These are phyloP conservation scores for Anisodus tanguticus DNA, from an alignment of 257 asterid species.

Conservation along the genomic window DNA sequence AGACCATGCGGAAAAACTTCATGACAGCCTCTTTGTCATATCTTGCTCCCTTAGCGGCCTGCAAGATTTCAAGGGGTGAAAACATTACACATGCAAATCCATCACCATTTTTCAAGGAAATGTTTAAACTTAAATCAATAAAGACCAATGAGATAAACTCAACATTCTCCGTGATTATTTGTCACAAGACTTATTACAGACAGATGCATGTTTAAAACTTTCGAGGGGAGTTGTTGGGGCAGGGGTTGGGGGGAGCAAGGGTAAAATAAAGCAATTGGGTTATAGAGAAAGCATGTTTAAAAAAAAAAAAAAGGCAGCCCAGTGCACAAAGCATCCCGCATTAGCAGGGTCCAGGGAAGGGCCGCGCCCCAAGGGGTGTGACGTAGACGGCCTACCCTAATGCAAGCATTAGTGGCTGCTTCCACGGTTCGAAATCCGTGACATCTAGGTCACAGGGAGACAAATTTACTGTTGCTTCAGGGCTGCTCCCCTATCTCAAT, in stretches of 20 bases:
- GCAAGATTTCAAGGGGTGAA: constrained; percentile 27
- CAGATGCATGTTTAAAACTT: neutral
- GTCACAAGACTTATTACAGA: constrained; percentile 1
- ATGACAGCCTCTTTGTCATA: constrained; percentile 89
- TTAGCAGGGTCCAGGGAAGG: too few relatives aligned
- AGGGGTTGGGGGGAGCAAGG: neutral
- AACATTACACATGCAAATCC: neutral
- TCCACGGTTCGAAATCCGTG: too few relatives aligned
- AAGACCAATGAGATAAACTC: neutral
- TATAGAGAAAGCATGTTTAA: neutral
- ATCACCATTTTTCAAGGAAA: neutral
- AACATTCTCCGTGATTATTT: neutral
- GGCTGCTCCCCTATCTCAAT: too few relatives aligned
- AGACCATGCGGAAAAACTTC: constrained; percentile 83
- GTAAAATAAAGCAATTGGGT: neutral
- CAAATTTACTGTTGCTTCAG: too few relatives aligned
- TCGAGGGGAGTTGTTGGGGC: constrained; percentile 3
- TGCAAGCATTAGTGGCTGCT: too few relatives aligned
- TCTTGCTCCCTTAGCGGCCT: constrained; percentile 99
- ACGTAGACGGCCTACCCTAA: too few relatives aligned
- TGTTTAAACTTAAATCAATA: neutral
- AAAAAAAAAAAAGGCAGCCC: too few relatives aligned
- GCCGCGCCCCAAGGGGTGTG: too few relatives aligned
- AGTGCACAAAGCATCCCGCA: too few relatives aligned
- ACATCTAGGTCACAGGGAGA: too few relatives aligned